phyloP scores from a whole-genome alignment of 176 grass and related monocot genomes.

The Pontederia paniculata region DNA sequence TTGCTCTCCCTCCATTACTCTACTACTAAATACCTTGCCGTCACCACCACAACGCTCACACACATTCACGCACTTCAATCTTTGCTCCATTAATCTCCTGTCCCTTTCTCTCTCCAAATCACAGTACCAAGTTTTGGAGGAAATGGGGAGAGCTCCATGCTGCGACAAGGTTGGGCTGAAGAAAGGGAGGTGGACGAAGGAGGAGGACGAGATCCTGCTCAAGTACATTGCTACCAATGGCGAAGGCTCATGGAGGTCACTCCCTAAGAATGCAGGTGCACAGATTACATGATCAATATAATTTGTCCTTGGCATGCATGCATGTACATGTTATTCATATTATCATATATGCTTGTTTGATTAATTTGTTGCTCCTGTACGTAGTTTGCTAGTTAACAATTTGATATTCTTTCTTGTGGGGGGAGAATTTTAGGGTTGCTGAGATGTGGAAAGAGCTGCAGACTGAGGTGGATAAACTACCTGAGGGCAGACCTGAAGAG shows the following conservation, averaged over 20 bases:
- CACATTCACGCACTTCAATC: too few species aligned
- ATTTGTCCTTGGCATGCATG: neutral
- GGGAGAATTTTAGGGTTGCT: conserved; percentile 24
- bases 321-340: neutral
- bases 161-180: conserved; percentile 88
- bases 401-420: neutral
- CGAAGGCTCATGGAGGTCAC: conserved; percentile 74
- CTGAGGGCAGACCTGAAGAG: conserved; percentile 58
- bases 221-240: conserved; percentile 75
- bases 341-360: neutral
- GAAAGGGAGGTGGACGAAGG: conserved; percentile 75
- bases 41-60: too few species aligned
- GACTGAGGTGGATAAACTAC: conserved; percentile 76
- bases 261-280: conserved; percentile 89
- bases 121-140: too few species aligned
- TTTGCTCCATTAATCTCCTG: too few species aligned
- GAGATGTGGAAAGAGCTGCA: conserved; percentile 70
- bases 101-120: conserved; percentile 3
- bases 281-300: neutral
- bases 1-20: too few species aligned
- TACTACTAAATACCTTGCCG: too few species aligned
- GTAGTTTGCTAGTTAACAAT: neutral
- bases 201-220: conserved; percentile 61
- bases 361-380: neutral
- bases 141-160: conserved; percentile 94